These are phyloP conservation scores for Scheffersomyces quercinus DNA, from an alignment of 1,139 yeast genomes.

Conservation along the genomic window DNA sequence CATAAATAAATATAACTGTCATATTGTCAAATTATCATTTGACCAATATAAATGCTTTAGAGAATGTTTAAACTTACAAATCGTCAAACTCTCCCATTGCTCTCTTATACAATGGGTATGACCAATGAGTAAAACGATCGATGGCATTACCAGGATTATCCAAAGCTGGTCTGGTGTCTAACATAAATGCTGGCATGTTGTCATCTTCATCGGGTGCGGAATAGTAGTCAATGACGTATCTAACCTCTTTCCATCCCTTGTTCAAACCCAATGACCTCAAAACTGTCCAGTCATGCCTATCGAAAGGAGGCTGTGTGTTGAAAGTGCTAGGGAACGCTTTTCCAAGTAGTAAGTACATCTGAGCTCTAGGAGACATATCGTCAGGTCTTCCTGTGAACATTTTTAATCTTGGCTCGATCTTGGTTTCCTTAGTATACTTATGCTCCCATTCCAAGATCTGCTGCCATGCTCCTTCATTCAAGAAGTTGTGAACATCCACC, in stretches of 20 bases:
- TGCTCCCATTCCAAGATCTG: conserved; percentile 92
- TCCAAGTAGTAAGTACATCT: conserved; percentile 64
- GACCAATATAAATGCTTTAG: too few relatives aligned
- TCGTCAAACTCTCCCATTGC: conserved; percentile 45
- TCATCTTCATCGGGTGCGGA: conserved; percentile 85
- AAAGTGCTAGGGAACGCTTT: conserved; percentile 70
- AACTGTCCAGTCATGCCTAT: conserved; percentile 98
- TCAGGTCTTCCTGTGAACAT: conserved; percentile 93
- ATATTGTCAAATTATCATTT: too few relatives aligned
- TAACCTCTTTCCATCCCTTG: conserved; percentile 53
- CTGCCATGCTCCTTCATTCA: conserved; percentile 98
- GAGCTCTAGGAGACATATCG: conserved; percentile 87
- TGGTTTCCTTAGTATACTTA: conserved; percentile 49
- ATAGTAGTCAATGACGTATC: conserved; percentile 95
- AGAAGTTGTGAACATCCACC: conserved; percentile 96
- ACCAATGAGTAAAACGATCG: conserved; percentile 64
- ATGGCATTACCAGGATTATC: conserved; percentile 63
- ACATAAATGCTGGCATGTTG: conserved; percentile 85
- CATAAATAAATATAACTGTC: too few relatives aligned
- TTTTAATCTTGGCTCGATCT: conserved; percentile 70
- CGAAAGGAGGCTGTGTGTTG: conserved; percentile 86
- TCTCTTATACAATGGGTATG: conserved; percentile 43
- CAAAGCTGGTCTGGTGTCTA: conserved; percentile 94
- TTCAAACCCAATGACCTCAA: conserved; percentile 59
- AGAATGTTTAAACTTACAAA: background rate